phyloP scores from a whole-genome alignment of 2,329 filamentous ascomycete genomes.

The Aspergillus sp. region DNA sequence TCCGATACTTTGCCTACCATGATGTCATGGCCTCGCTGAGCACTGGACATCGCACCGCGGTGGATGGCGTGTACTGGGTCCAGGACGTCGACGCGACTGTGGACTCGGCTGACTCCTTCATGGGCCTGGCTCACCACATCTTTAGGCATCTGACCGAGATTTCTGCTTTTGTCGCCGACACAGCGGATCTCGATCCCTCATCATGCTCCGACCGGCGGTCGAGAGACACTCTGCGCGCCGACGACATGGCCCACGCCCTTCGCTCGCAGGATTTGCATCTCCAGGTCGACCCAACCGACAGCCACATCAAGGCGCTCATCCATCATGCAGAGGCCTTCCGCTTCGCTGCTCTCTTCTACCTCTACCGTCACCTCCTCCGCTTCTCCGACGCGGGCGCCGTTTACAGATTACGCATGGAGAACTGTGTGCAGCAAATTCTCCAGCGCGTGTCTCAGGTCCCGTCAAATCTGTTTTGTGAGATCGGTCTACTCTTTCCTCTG shows the following conservation, averaged over 20 bases:
- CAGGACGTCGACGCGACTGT: neutral
- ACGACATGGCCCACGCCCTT: neutral
- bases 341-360: constrained; percentile 6
- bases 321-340: constrained; percentile 10
- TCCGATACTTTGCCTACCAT: neutral
- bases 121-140: neutral
- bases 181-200: neutral
- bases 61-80: neutral
- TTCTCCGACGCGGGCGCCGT: neutral
- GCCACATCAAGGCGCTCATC: constrained; percentile 1
- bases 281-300: neutral
- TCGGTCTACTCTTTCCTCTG: neutral
- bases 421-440: neutral
- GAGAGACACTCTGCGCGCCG: neutral
- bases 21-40: neutral
- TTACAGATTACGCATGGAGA: neutral
- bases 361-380: constrained; percentile 5
- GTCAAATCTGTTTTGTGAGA: neutral
- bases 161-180: neutral
- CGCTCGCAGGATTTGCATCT: neutral
- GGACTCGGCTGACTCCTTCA: neutral
- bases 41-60: neutral
- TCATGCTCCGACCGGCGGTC: neutral
- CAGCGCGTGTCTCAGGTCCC: neutral
- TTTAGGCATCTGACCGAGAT: neutral